These are phyloP conservation scores for Dendrocalamus latiflorus DNA, from an alignment of 202 grass and related monocot species.

Conservation along the genomic window DNA sequence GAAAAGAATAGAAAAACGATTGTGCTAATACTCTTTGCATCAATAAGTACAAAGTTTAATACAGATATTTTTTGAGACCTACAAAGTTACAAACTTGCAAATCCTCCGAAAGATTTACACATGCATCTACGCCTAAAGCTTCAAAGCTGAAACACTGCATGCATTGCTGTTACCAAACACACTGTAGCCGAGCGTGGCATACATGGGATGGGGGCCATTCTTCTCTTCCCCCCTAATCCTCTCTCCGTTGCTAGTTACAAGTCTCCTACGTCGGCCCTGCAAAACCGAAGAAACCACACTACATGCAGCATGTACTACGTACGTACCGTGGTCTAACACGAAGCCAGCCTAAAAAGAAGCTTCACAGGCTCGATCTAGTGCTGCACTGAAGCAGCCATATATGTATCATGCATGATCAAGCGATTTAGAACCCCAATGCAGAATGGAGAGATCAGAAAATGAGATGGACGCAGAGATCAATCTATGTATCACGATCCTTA, in stretches of 20 bases:
- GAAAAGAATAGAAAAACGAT: not conserved
- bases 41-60: constrained; percentile 13
- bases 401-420: constrained; percentile 9
- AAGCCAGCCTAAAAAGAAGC: constrained; percentile 64
- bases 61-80: no score
- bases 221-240: not conserved
- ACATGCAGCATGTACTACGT: constrained; percentile 25
- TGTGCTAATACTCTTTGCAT: not conserved
- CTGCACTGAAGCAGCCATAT: constrained; percentile 30
- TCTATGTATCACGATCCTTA: constrained; percentile 35
- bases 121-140: not conserved
- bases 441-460: constrained; percentile 29
- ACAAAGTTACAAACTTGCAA: constrained; percentile 13
- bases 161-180: constrained; percentile 28
- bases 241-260: not conserved
- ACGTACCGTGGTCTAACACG: constrained; percentile 15
- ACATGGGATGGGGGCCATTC: not conserved
- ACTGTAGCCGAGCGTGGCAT: constrained; percentile 19
- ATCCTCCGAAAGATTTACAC: constrained; percentile 5
- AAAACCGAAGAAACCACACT: constrained; percentile 16
- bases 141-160: constrained; percentile 3
- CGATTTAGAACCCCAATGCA: constrained; percentile 1
- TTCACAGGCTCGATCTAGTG: constrained; percentile 25
- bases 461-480: not conserved
- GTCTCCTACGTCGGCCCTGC: constrained; percentile 34